Evolutionary conservation across 2,329 filamentous ascomycete genomes (phyloP).

Genomic region (Pseudocercospora vitis): DNA sequence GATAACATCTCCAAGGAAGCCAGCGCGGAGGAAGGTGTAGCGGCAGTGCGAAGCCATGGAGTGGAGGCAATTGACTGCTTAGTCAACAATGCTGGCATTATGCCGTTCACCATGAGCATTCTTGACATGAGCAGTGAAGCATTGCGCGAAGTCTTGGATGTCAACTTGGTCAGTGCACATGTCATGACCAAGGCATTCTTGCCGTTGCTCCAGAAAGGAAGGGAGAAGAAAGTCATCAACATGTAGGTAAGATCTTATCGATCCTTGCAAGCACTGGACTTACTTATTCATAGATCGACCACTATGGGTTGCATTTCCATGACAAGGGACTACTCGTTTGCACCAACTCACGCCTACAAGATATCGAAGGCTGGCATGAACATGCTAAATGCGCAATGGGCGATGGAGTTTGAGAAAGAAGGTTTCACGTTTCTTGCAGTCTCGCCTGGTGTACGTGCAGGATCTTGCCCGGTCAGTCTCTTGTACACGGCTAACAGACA

Average conservation of each 20-base stretch:
- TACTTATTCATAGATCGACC: slow-evolving; percentile 38
- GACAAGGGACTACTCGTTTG: slow-evolving; percentile 25
- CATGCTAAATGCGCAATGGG: slow-evolving; percentile 50
- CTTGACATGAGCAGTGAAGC: slow-evolving; percentile 7
- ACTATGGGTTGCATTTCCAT: slow-evolving; percentile 46
- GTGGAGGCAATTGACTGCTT: slow-evolving; percentile 14
- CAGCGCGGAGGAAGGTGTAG: slow-evolving; percentile 11
- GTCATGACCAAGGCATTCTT: slow-evolving; percentile 44
- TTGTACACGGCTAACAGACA: background rate
- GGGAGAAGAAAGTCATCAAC: slow-evolving; percentile 48
- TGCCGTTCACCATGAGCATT: slow-evolving; percentile 4
- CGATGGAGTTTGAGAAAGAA: slow-evolving; percentile 38
- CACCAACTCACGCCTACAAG: slow-evolving; percentile 43
- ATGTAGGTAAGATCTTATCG: slow-evolving; percentile 33
- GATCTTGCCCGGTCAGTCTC: background rate
- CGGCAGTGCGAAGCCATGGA: slow-evolving; percentile 2
- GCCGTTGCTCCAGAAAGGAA: slow-evolving; percentile 40
- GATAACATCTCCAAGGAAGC: slow-evolving; percentile 11
- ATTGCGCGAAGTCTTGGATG: slow-evolving; percentile 15
- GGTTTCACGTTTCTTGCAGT: slow-evolving; percentile 48
- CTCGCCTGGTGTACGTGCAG: slow-evolving; percentile 47
- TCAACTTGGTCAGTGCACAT: slow-evolving; percentile 46
- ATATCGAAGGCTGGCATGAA: slow-evolving; percentile 52
- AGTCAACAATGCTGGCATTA: slow-evolving; percentile 20
- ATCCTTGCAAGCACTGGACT: background rate